Conservation (phyloP, 73 alveolate genomes). For the Paramecium pentaurelia region DNA sequence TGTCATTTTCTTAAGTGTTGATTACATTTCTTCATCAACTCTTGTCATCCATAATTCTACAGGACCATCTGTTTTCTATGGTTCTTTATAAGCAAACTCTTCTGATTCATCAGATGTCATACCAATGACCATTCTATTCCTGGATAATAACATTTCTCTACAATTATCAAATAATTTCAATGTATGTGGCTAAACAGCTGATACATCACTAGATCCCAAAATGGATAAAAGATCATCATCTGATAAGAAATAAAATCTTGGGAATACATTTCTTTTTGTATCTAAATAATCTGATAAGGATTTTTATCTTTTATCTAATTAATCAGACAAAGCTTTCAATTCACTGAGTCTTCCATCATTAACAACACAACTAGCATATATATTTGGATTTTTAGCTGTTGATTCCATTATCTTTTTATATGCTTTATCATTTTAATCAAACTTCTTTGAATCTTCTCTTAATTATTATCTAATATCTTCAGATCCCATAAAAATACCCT, state of each 20-base stretch:
- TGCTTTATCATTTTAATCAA: constrained; percentile 89
- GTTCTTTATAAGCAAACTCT: constrained; percentile 88
- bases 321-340: constrained; percentile 74
- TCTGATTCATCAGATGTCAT: constrained; percentile 99
- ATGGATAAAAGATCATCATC: constrained; percentile 98
- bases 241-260: constrained; percentile 98
- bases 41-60: constrained; percentile 98
- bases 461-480: constrained; percentile 99
- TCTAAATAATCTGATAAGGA: constrained; percentile 79
- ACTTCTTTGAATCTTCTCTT: constrained; percentile 98
- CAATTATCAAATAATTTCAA: constrained; percentile 98
- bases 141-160: constrained; percentile 83
- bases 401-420: constrained; percentile 94
- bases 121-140: constrained; percentile 91
- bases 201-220: constrained; percentile 97
- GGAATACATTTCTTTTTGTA: constrained; percentile 95
- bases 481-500: constrained; percentile 97
- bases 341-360: constrained; percentile 82
- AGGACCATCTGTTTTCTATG: constrained; percentile 95
- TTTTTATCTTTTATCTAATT: constrained; percentile 68
- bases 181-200: constrained; percentile 92
- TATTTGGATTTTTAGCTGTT: constrained; percentile 94
- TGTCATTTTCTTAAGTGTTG: constrained; percentile 87
- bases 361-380: constrained; percentile 84
- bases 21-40: constrained; percentile 97